phyloP scores from a whole-genome alignment of 202 grass and related monocot species.

The Eragrostis tef region DNA sequence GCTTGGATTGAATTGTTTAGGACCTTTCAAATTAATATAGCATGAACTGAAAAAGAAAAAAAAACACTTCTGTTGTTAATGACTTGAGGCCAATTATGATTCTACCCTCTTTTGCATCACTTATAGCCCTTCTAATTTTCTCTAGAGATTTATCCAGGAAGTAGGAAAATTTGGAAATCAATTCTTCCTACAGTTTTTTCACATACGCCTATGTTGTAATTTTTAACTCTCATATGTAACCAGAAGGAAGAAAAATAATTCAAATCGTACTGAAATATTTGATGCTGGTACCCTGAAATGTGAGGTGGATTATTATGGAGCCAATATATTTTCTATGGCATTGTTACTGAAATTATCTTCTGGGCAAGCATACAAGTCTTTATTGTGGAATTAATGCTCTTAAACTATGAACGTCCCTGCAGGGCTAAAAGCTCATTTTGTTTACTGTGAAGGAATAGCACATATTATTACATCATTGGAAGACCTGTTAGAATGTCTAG shows the following conservation, averaged over 20 bases:
- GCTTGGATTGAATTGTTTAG: not conserved
- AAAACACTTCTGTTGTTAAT: not conserved
- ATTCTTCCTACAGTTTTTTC: not conserved
- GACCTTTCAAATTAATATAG: slow-evolving; percentile 24
- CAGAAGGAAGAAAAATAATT: not conserved
- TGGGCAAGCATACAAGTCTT: not conserved
- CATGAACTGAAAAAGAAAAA: not conserved
- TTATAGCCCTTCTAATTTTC: not conserved
- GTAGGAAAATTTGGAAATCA: not conserved
- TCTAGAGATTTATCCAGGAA: not conserved
- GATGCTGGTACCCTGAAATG: not conserved
- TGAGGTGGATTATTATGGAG: too few relatives aligned
- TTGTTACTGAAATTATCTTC: slow-evolving; percentile 4
- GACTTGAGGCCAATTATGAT: not conserved
- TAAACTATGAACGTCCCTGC: not conserved
- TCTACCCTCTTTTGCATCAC: not conserved
- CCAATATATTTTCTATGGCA: not conserved
- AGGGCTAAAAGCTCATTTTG: not conserved
- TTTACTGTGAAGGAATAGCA: not conserved
- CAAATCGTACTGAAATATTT: not conserved
- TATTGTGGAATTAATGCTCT: not conserved
- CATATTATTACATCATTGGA: not conserved
- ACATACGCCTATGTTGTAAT: not conserved
- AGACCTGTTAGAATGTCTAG: not conserved
- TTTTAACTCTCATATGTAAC: not conserved